phyloP scores from a whole-genome alignment of 2,329 filamentous ascomycete genomes.

The Incumbomyces delicatus region DNA sequence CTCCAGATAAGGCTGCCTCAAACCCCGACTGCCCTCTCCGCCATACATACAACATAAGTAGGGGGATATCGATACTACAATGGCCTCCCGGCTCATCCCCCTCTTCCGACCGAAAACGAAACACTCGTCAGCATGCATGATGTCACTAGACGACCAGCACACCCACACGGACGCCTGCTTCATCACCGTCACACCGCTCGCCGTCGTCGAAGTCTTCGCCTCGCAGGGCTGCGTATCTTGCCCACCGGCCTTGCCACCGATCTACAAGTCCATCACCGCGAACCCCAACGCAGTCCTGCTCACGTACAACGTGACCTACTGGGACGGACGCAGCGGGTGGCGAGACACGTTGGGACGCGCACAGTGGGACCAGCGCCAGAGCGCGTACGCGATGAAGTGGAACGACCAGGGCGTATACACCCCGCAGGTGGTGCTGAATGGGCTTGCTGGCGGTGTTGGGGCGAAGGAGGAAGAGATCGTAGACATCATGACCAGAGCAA shows the following conservation, averaged over 20 bases:
- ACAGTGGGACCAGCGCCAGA: constrained; percentile 13
- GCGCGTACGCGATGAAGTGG: constrained; percentile 12
- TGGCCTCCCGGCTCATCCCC: too few species aligned
- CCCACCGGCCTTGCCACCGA: constrained; percentile 13
- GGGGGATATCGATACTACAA: too few species aligned
- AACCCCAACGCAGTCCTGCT: constrained; percentile 15
- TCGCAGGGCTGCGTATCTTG: constrained; percentile 16
- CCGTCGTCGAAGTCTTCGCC: constrained; percentile 16
- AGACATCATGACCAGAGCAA: constrained; percentile 11
- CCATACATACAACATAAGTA: too few species aligned
- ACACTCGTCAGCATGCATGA: too few species aligned
- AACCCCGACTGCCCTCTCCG: too few species aligned
- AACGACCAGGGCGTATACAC: constrained; percentile 13
- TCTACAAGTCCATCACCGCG: constrained; percentile 12
- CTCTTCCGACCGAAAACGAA: too few species aligned
- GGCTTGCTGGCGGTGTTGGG: constrained; percentile 12
- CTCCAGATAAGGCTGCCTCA: too few species aligned
- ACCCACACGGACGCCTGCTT: constrained; percentile 15
- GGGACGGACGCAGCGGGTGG: constrained; percentile 12
- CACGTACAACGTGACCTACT: constrained; percentile 17
- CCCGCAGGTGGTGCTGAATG: constrained; percentile 14
- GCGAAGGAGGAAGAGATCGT: constrained; percentile 11
- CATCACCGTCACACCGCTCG: constrained; percentile 4
- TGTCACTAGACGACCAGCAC: neutral
- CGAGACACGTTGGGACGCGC: constrained; percentile 14